Base-by-base conservation (phyloP, 2,329 filamentous ascomycete species). In the Xylaria multiplex region DNA sequence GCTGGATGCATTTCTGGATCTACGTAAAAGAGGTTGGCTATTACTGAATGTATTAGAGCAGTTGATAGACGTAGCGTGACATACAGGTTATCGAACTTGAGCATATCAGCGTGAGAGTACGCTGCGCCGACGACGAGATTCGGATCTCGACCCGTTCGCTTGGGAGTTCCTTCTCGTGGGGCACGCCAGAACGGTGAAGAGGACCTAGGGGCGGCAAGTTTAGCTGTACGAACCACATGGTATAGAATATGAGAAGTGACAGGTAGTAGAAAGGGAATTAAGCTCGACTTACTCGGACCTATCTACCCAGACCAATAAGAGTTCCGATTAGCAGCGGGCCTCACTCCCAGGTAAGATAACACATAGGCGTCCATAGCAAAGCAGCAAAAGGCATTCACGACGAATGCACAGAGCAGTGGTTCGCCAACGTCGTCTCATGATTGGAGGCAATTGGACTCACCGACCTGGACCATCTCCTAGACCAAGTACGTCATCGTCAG, bases 381-480 rank as follows among this genome's bases (percentile, higher is more conserved):
- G 11, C 6, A n/a, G 22, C n/a, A 52, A 6, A n/a, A 49, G 7
- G 13, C 19, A 16, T 9, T 27, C 9, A 16, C n/a, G 24, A 46
- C 19, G 27, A 46, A 37, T 48, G 43, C 19, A 14, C 30, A 72
- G 59, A 55, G 70, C 19, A 70, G 66, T 56, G 54, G 65, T 19
- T 37, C 50, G 35, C 40, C 43, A 60, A 59, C 66, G 56, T 61
- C 60, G 45, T 30, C 46, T 58, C 57, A 49, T 30, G 14, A 22
- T 46, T 63, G n/a, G 22, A 13, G 61, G 53, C 24, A 45, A 57
- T 46, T 66, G 32, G 49, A 84, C 85, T 76, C 90, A 98, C 96
- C 95, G 85, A 99, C 94, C 91, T 99, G 95, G 74, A 97, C 93
- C 96, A 99, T 99, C 86, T 99, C 96, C 93, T 72, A 42, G 43